Conservation (phyloP, 2,329 filamentous ascomycete species). For the Ceratocystiopsis sp. region DNA sequence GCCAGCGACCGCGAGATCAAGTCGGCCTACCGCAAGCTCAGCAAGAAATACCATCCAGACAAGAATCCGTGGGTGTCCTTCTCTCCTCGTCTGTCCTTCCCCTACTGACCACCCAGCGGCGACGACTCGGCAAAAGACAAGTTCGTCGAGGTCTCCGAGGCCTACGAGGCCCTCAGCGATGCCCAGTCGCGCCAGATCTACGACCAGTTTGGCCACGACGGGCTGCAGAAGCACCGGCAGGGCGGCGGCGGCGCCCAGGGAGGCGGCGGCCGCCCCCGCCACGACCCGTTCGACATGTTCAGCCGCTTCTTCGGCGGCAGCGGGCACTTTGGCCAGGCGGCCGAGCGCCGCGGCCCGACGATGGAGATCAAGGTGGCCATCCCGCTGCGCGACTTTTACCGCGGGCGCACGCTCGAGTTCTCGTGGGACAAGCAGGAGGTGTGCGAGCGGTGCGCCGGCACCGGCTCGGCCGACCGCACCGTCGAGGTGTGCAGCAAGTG, state of each 20-base stretch:
- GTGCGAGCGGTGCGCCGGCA: slow-evolving; percentile 79
- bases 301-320: slow-evolving; percentile 89
- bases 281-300: slow-evolving; percentile 94
- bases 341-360: slow-evolving; percentile 68
- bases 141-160: slow-evolving; percentile 87
- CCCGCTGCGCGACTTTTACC: slow-evolving; percentile 83
- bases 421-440: slow-evolving; percentile 88
- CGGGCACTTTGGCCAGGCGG: slow-evolving; percentile 58
- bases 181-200: slow-evolving; percentile 72
- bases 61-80: slow-evolving; percentile 68
- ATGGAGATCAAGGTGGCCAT: slow-evolving; percentile 74
- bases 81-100: too few relatives aligned
- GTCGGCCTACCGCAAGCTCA: slow-evolving; percentile 75
- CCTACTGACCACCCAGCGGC: slow-evolving; percentile 38
- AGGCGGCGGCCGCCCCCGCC: slow-evolving; percentile 40
- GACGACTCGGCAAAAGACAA: slow-evolving; percentile 70
- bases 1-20: slow-evolving; percentile 84
- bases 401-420: slow-evolving; percentile 71
- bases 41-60: slow-evolving; percentile 93
- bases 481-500: slow-evolving; percentile 69
- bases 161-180: slow-evolving; percentile 81
- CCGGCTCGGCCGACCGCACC: slow-evolving; percentile 64
- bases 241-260: slow-evolving; percentile 29
- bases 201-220: slow-evolving; percentile 86
- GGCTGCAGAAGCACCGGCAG: slow-evolving; percentile 65